These are phyloP conservation scores for Phytophthora kernoviae DNA, from an alignment of 352 stramenopile species.

Conservation along the genomic window DNA sequence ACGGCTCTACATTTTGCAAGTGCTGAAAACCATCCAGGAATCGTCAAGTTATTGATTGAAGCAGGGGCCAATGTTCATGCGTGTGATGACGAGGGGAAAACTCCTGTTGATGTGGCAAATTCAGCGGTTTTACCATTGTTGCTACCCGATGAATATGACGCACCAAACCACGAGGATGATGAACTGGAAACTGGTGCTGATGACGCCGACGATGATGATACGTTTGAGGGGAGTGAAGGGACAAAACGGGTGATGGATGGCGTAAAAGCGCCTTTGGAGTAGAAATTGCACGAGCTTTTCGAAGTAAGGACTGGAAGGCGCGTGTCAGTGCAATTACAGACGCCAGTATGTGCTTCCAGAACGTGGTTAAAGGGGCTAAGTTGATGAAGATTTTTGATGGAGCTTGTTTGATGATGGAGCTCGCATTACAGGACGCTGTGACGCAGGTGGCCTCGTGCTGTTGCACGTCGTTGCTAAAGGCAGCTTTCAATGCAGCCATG, in stretches of 20 bases:
- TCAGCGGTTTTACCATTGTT: slow-evolving; percentile 50
- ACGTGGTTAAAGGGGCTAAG: slow-evolving; percentile 37
- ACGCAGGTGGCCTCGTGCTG: slow-evolving; percentile 68
- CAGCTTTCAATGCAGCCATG: slow-evolving; percentile 64
- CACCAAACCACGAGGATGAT: slow-evolving; percentile 26
- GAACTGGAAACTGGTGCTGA: slow-evolving; percentile 20
- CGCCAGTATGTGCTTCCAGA: slow-evolving; percentile 56
- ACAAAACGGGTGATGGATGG: slow-evolving; percentile 14
- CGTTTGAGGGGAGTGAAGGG: slow-evolving; percentile 33
- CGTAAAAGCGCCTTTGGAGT: slow-evolving; percentile 55
- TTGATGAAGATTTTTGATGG: slow-evolving; percentile 66
- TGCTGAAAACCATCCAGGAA: slow-evolving; percentile 56
- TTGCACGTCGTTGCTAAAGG: slow-evolving; percentile 65
- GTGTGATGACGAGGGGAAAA: slow-evolving; percentile 60
- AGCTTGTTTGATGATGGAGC: slow-evolving; percentile 61
- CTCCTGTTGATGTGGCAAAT: slow-evolving; percentile 66
- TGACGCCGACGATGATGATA: slow-evolving; percentile 44
- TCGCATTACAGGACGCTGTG: slow-evolving; percentile 63
- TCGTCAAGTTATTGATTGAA: slow-evolving; percentile 74
- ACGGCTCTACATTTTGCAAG: slow-evolving; percentile 77
- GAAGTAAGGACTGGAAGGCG: slow-evolving; percentile 64
- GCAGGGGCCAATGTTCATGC: slow-evolving; percentile 72
- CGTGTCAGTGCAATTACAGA: slow-evolving; percentile 62
- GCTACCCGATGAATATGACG: slow-evolving; percentile 48
- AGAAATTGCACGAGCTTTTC: slow-evolving; percentile 55